Evolutionary conservation across 768 basidiomycete species (phyloP), one percentile per base, ranked within the genome.

Genomic region (Stropharia rugosoannulata): DNA sequence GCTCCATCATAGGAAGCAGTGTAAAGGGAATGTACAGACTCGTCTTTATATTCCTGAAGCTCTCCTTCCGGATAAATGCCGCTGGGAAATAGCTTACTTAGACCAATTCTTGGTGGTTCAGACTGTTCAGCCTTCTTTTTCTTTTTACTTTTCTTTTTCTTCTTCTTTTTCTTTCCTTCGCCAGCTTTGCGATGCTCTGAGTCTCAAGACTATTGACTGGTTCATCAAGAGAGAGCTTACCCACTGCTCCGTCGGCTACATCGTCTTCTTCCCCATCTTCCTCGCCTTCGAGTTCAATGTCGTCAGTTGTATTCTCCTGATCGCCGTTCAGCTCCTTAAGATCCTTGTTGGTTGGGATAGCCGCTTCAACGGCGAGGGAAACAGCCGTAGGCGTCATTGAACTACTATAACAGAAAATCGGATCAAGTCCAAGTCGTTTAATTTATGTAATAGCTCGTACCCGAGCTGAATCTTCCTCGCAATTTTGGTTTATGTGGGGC

Each of bases 1-100:
- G 29, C 6, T 58, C 40, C 32, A 15, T 50, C n/a, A 46, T 2
- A 58, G 36, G 46, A 16, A 47, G 46, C 16, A 32, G 22, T 43
- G 40, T 11, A 45, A 45, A 29, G 27, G 16, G n/a, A 19, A 54
- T 19, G 22, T 43, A 43, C 93, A 61, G 65, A 97, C 95, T 95
- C 92, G 72, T 95, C 83, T 66, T 86, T 87, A 77, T 98, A 99
- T 44, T 89, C 86, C 55, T 94, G 87, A 50, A 93, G 80, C 75
- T 98, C 90, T 40, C 95, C 97, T 64, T 90, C 90, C 2, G 95
- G 95, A 73, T 88, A 98, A 25, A 84, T 74, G n/a, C 90, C 93
- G 67, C 82, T 81, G 9, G 88, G 82, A 76, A 90, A 98, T 53
- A 98, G 80, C 70, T 93, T 95, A 62, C 89, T 89, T 59, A 99